Evolutionary conservation across 2,329 filamentous ascomycete species (phyloP), one percentile per base, ranked within the genome.

Genomic region (Fusarium cicatricum): DNA sequence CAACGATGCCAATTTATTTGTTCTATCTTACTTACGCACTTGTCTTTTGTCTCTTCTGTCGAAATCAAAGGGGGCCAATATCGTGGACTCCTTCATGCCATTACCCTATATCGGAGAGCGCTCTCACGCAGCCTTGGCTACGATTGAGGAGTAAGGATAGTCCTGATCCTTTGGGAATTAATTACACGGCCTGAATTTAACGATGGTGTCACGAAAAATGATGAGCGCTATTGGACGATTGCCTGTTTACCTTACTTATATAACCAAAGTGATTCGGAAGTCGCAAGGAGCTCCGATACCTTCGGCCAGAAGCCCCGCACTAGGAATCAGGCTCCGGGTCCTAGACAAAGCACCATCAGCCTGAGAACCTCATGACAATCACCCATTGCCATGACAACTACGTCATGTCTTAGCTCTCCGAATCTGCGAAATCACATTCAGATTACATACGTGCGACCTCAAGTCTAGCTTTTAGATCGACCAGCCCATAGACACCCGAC

Each of bases 1-100:
- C 55, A 68, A 57, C 55, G 45, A 68, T 56, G 58, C 46, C 55
- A 62, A 54, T 64, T 64, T 52, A 54, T 52, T 66, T 62, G 45
- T 46, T 56, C 51, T 57, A 46, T 37, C 28, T 9, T 28, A 6
- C 3, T 17, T 11, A 14, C 17, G 31, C n/a, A 16, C 9, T n/a
- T 12, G 34, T 16, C 10, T n/a, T 26, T 26, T 11, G 19, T 37
- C 34, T 11, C 8, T 5, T 8, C 12, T 14, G 12, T 12, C 7
- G 21, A 23, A 4, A 23, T 23, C 4, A 23, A 7, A 23, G 4
- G 21, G 4, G 4, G 21, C 21, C 4, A 23, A 23, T 4, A 23
- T n/a, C n/a, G n/a, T n/a, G n/a, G 21, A 7, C 21, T 7, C 4
- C 21, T 23, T 4, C 21, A 23, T 23, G 7, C 4, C 21, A 23